Evolutionary conservation across 371 early-diverging fungal species (phyloP).

Genomic region (Dentiscutata heterogama): DNA sequence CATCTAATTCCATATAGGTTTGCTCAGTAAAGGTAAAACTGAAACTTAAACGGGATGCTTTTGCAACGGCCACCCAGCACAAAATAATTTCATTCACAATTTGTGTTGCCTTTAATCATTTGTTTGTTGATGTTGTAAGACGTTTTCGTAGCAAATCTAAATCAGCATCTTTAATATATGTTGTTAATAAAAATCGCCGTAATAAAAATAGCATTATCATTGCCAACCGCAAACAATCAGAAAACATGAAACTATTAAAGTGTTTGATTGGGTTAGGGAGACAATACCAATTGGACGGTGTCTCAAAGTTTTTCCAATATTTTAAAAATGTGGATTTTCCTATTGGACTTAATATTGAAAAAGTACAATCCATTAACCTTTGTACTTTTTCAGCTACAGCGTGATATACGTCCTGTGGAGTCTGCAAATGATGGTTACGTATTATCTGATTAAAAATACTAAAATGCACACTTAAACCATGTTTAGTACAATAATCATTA

Average conservation of each 20-base stretch:
- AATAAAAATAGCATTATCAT: conserved; percentile 21
- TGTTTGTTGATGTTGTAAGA: too few species aligned
- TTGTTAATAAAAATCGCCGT: neutral
- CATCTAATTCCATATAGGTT: too few species aligned
- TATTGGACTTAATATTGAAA: neutral
- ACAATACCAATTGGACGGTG: neutral
- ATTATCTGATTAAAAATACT: neutral
- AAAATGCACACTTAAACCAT: neutral
- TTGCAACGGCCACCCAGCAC: neutral
- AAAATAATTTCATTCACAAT: neutral
- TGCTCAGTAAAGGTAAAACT: too few species aligned
- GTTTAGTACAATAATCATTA: neutral
- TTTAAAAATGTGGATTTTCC: neutral
- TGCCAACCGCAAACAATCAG: neutral
- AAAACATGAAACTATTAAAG: neutral
- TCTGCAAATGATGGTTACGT: neutral
- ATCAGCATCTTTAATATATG: too few species aligned
- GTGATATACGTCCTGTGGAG: neutral
- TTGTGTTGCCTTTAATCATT: neutral
- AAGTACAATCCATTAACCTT: too few species aligned
- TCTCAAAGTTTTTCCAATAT: neutral
- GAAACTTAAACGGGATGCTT: neutral
- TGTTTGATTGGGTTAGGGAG: conserved; percentile 3
- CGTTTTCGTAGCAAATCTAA: too few species aligned
- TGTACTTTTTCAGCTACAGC: neutral